These are phyloP conservation scores for Fusarium keratoplasticum DNA, from an alignment of 2,329 filamentous ascomycete species.

Conservation along the genomic window DNA sequence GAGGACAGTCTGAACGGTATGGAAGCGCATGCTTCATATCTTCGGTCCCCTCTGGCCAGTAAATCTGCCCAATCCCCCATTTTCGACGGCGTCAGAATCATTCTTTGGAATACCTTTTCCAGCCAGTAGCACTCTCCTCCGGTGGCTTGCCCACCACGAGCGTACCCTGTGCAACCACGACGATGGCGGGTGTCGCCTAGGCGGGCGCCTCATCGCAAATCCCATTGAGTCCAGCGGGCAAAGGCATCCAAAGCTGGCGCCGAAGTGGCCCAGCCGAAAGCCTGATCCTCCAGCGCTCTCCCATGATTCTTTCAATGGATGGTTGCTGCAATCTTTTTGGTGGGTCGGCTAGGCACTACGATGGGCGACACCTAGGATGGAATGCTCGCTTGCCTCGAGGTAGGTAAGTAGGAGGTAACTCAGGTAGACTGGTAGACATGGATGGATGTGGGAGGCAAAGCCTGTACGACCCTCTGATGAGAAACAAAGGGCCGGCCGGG, in stretches of 20 bases:
- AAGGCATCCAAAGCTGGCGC: conserved; percentile 25
- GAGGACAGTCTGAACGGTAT: background rate
- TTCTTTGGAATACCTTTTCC: conserved; percentile 20
- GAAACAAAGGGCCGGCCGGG: conserved; percentile 21
- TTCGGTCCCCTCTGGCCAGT: conserved; percentile 22
- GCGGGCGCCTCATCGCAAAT: conserved; percentile 33
- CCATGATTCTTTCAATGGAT: conserved; percentile 7
- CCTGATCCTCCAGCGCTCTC: conserved; percentile 14
- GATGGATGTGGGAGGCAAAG: conserved; percentile 7
- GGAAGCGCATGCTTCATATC: conserved; percentile 16
- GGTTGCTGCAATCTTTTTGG: conserved; percentile 6
- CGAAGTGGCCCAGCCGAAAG: conserved; percentile 19
- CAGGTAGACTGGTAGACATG: background rate
- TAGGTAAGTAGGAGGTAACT: background rate
- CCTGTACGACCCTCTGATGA: conserved; percentile 7
- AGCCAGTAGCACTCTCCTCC: conserved; percentile 18
- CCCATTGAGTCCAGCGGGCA: conserved; percentile 6
- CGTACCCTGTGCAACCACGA: conserved; percentile 29
- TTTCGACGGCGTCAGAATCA: conserved; percentile 10
- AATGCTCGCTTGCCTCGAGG: conserved; percentile 21
- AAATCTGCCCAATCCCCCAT: conserved; percentile 13
- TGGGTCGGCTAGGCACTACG: conserved; percentile 17
- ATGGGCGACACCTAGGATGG: conserved; percentile 15
- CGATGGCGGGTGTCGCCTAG: conserved; percentile 20
- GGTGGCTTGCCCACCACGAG: conserved; percentile 33